phyloP scores from a whole-genome alignment of 257 asterid genomes.

The Scutellaria galericulata region DNA sequence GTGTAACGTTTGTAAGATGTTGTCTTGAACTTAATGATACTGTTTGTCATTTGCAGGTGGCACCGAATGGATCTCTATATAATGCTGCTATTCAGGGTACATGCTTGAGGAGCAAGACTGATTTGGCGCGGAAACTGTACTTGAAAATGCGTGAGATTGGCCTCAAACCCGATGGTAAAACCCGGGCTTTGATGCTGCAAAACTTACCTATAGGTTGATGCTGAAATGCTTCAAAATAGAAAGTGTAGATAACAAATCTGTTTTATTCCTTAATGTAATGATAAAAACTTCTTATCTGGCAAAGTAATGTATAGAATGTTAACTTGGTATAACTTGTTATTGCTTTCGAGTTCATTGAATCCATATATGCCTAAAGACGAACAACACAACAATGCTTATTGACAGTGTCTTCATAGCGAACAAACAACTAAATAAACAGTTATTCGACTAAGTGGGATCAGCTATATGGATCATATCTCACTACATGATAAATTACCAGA shows the following conservation, averaged over 20 bases:
- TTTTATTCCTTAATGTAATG: not conserved
- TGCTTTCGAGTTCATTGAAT: not conserved
- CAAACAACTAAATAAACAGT: too few relatives aligned
- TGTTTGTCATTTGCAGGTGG: conserved; percentile 51
- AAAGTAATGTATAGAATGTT: not conserved
- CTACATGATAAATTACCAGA: too few relatives aligned
- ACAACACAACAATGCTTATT: too few relatives aligned
- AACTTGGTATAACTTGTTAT: not conserved
- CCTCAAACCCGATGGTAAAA: conserved; percentile 84
- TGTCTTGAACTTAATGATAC: not conserved
- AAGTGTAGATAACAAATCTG: not conserved
- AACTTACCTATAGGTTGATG: conserved; percentile 52
- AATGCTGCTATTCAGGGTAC: conserved; percentile 94
- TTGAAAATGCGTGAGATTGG: conserved; percentile 68
- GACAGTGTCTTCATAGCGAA: too few relatives aligned
- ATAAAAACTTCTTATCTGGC: too few relatives aligned
- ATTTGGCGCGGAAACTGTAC: conserved; percentile 70
- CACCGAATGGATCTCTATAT: conserved; percentile 73
- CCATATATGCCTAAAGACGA: too few relatives aligned
- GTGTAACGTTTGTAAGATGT: not conserved
- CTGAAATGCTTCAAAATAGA: not conserved
- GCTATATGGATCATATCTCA: not conserved
- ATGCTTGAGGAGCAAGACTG: conserved; percentile 64
- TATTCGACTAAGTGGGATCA: too few relatives aligned
- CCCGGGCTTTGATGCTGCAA: conserved; percentile 90